These are phyloP conservation scores for Oropetium thomaeum DNA, from an alignment of 176 grass and related monocot genomes.

Conservation along the genomic window DNA sequence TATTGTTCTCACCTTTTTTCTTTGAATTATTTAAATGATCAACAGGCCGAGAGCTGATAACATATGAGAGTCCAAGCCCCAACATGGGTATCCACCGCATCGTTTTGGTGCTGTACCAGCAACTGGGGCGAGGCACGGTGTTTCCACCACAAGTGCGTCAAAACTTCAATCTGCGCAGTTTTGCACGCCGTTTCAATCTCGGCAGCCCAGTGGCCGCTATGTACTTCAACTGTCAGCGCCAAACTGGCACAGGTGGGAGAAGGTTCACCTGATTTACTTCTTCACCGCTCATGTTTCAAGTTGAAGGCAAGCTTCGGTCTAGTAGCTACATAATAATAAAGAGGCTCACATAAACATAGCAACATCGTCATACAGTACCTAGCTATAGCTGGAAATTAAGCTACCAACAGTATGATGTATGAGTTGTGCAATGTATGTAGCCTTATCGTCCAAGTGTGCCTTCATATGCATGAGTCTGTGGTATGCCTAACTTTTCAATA, in stretches of 20 bases:
- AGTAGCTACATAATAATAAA: background rate
- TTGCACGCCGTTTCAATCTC: slow-evolving; percentile 52
- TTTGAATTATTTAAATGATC: background rate
- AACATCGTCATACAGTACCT: slow-evolving; percentile 25
- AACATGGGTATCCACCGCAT: slow-evolving; percentile 74
- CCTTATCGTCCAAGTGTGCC: slow-evolving; percentile 24
- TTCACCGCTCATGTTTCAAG: background rate
- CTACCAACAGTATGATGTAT: slow-evolving; percentile 37
- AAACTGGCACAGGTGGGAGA: slow-evolving; percentile 67
- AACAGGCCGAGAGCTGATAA: slow-evolving; percentile 58
- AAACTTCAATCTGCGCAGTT: slow-evolving; percentile 64
- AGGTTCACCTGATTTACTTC: slow-evolving; percentile 42
- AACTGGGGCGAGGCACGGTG: slow-evolving; percentile 64
- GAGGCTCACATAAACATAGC: slow-evolving; percentile 16
- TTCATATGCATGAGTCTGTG: slow-evolving; percentile 15
- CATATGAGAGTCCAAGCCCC: slow-evolving; percentile 66
- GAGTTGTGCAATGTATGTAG: background rate
- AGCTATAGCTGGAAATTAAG: slow-evolving; percentile 8
- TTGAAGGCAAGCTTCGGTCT: slow-evolving; percentile 15
- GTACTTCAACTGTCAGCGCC: slow-evolving; percentile 78
- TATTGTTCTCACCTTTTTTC: background rate
- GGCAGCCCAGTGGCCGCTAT: slow-evolving; percentile 54
- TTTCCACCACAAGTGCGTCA: slow-evolving; percentile 57
- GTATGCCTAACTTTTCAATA: slow-evolving; percentile 9
- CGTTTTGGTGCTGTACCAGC: slow-evolving; percentile 60